phyloP scores from a whole-genome alignment of 805 yeast species.

The Saccharomycopsis schoenii region DNA sequence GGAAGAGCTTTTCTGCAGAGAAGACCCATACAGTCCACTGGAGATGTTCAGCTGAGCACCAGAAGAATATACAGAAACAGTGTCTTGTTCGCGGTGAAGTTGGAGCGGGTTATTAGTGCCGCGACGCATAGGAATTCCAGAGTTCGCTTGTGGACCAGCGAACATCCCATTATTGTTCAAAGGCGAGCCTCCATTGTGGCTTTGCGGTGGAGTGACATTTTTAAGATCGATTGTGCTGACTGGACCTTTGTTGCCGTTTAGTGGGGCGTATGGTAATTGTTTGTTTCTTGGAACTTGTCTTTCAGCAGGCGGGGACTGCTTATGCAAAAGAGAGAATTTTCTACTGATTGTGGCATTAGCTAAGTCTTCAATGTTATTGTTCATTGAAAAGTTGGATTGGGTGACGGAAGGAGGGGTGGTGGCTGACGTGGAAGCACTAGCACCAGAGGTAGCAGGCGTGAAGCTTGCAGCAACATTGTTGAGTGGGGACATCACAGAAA shows the following conservation, averaged over 20 bases:
- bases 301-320: background rate
- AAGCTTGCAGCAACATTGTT: background rate
- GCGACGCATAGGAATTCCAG: background rate
- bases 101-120: background rate
- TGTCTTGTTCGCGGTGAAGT: background rate
- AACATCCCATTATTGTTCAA: background rate
- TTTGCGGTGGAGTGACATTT: background rate
- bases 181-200: background rate
- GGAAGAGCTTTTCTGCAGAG: background rate
- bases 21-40: background rate
- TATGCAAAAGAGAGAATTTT: background rate
- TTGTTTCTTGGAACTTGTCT: background rate
- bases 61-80: background rate
- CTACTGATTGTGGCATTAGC: background rate
- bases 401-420: background rate
- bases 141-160: background rate
- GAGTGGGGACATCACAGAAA: background rate
- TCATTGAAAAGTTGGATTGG: background rate
- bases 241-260: background rate
- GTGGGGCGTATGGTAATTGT: background rate
- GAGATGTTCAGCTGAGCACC: background rate
- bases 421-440: background rate
- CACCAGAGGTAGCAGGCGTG: background rate
- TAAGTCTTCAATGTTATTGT: background rate
- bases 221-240: background rate